Conservation (phyloP, 768 basidiomycete species). For the Tricholoma sp. region DNA sequence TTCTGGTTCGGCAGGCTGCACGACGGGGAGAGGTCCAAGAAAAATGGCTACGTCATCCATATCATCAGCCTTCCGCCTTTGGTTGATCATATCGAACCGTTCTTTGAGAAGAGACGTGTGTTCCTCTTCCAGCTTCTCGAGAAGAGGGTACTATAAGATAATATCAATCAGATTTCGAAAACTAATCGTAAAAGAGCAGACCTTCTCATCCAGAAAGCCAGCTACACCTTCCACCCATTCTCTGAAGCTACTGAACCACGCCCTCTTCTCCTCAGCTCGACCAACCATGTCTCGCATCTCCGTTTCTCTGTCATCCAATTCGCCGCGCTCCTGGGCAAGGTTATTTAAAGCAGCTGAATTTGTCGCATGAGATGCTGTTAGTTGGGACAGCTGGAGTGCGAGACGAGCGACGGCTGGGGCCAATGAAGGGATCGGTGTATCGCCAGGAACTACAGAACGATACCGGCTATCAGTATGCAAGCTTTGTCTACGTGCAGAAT, state of each 20-base stretch:
- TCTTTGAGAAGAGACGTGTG: slow-evolving; percentile 70
- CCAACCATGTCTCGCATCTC: slow-evolving; percentile 75
- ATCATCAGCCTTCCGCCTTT: slow-evolving; percentile 71
- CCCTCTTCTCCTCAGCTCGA: slow-evolving; percentile 70
- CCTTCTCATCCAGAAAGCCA: slow-evolving; percentile 87
- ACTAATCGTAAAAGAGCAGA: slow-evolving; percentile 1
- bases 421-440: slow-evolving; percentile 60
- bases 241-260: slow-evolving; percentile 74
- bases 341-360: slow-evolving; percentile 53
- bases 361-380: slow-evolving; percentile 65
- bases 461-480: slow-evolving; percentile 7
- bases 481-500: not conserved
- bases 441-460: slow-evolving; percentile 53
- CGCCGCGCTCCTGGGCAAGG: slow-evolving; percentile 56
- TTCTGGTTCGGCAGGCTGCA: slow-evolving; percentile 19
- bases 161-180: slow-evolving; percentile 1
- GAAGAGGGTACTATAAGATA: slow-evolving; percentile 57
- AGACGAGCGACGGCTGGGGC: slow-evolving; percentile 57
- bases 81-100: slow-evolving; percentile 59
- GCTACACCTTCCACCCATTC: slow-evolving; percentile 83
- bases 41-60: slow-evolving; percentile 74
- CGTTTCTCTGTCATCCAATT: slow-evolving; percentile 61
- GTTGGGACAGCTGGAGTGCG: slow-evolving; percentile 48
- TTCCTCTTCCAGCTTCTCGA: slow-evolving; percentile 78
- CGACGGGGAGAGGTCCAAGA: slow-evolving; percentile 46